These are phyloP conservation scores for Vaccinium myrtillus DNA, from an alignment of 148 eudicot species.

Conservation along the genomic window DNA sequence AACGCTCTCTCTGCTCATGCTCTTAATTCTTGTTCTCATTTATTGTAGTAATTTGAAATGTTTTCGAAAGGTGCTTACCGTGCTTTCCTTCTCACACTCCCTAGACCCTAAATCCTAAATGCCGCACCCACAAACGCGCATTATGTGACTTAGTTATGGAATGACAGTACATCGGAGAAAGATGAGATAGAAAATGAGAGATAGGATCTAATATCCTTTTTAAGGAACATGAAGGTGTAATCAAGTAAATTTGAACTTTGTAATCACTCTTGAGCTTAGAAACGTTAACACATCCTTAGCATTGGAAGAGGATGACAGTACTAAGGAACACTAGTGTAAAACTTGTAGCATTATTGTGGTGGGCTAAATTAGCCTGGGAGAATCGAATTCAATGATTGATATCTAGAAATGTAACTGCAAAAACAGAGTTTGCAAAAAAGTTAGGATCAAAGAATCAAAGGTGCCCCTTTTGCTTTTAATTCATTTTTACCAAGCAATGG, in stretches of 20 bases:
- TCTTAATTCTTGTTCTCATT: too few relatives aligned
- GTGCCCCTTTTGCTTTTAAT: neutral
- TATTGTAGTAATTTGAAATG: too few relatives aligned
- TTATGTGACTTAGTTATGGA: too few relatives aligned
- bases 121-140: too few relatives aligned
- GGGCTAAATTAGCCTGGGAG: neutral
- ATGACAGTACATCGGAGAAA: too few relatives aligned
- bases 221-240: neutral
- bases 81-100: too few relatives aligned
- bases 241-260: neutral
- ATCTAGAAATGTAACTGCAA: neutral
- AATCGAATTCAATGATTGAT: neutral
- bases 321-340: neutral
- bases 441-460: neutral
- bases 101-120: too few relatives aligned
- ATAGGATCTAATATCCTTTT: neutral
- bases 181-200: too few relatives aligned
- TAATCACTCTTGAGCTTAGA: neutral
- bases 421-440: too few relatives aligned
- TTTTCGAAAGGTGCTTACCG: too few relatives aligned
- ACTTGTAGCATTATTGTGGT: neutral
- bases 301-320: neutral
- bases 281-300: neutral
- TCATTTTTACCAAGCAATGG: neutral
- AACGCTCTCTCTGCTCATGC: too few relatives aligned